Percentiles rank a stretch among this genome's conserved stretches.
phyloP scores from a whole-genome alignment of 441 rosid species.

The Populus hybrid region DNA sequence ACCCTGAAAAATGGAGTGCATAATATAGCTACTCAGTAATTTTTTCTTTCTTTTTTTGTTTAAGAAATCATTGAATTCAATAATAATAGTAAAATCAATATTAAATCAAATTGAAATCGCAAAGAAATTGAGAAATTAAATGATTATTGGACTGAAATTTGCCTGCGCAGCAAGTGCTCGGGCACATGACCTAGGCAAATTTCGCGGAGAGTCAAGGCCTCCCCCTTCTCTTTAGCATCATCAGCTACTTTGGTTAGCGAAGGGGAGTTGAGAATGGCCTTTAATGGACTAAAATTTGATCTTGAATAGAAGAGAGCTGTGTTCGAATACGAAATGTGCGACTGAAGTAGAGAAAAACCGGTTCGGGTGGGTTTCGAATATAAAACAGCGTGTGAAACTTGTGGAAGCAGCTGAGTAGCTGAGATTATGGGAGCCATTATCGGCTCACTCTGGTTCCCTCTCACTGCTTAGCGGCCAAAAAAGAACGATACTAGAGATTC shows the following conservation, averaged over 20 bases:
- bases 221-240: not conserved
- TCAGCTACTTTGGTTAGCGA: conserved; percentile 6
- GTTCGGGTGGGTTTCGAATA: conserved; percentile 11
- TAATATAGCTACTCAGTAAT: not conserved
- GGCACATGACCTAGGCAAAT: conserved; percentile 68
- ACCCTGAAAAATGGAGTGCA: conserved; percentile 33
- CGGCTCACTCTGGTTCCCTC: not conserved
- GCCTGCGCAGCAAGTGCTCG: conserved; percentile 55
- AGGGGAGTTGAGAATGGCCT: conserved; percentile 19
- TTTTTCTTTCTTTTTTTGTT: no score
- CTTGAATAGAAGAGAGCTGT: not conserved
- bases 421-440: conserved; percentile 16
- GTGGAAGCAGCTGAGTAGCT: conserved; percentile 29
- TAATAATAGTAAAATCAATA: not conserved
- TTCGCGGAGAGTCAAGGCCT: conserved; percentile 29
- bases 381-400: conserved; percentile 14
- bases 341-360: conserved; percentile 1
- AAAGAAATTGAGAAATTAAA: not conserved
- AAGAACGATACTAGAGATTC: not conserved
- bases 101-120: not conserved
- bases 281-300: conserved; percentile 11
- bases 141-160: conserved; percentile 17
- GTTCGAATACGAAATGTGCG: not conserved
- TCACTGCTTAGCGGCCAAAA: not conserved
- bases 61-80: not conserved